Percentiles rank a stretch among this genome's conserved stretches.
These are phyloP conservation scores for Angomonas ambiguus DNA, from an alignment of 208 protist genomes.

Conservation along the genomic window DNA sequence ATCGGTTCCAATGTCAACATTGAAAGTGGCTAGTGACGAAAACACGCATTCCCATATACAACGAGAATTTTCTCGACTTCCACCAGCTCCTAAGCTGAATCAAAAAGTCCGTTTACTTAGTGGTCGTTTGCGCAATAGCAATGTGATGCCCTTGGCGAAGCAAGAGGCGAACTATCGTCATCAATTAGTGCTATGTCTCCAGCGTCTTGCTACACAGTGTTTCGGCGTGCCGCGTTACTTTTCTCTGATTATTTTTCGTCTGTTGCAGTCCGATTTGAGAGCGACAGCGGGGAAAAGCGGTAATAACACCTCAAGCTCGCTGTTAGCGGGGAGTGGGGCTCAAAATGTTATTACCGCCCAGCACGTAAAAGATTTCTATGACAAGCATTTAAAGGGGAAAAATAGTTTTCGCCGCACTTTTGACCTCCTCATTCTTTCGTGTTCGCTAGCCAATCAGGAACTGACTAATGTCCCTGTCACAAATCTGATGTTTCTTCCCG, in stretches of 20 bases:
- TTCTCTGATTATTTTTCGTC: constrained; percentile 55
- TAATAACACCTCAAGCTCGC: constrained; percentile 16
- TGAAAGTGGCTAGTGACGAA: constrained; percentile 55
- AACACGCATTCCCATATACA: constrained; percentile 57
- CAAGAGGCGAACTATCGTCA: constrained; percentile 59
- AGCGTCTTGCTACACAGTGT: constrained; percentile 72
- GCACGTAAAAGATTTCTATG: constrained; percentile 78
- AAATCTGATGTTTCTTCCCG: not conserved
- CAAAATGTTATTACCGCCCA: constrained; percentile 41
- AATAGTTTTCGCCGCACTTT: constrained; percentile 72
- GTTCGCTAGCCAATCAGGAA: constrained; percentile 9
- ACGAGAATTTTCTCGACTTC: constrained; percentile 64
- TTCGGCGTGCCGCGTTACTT: constrained; percentile 86
- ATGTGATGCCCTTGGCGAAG: constrained; percentile 23
- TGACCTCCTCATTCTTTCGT: constrained; percentile 72
- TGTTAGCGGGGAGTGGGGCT: constrained; percentile 11
- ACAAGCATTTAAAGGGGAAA: constrained; percentile 55
- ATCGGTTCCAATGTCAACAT: constrained; percentile 38
- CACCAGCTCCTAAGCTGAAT: constrained; percentile 32
- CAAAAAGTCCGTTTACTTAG: constrained; percentile 36
- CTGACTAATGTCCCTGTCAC: not conserved
- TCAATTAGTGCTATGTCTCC: constrained; percentile 52
- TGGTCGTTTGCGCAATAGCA: constrained; percentile 19
- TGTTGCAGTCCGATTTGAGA: constrained; percentile 42
- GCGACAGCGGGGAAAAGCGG: not conserved